Conservation (phyloP, 768 basidiomycete genomes). For the Dacryopinax spathularia region DNA sequence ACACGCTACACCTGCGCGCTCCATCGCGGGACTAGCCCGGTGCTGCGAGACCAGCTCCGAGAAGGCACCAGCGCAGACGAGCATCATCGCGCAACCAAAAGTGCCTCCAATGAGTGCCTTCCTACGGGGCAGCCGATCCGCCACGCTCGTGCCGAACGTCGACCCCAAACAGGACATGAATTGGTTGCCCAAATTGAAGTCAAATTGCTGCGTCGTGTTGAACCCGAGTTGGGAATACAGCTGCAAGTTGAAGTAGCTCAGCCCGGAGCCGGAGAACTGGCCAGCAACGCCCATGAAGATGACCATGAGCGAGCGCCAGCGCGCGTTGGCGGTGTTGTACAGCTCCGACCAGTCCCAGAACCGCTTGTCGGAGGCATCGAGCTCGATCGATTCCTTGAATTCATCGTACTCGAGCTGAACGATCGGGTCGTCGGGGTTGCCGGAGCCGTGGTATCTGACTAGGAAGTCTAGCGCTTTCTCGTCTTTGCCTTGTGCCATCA, state of each 20-base stretch:
- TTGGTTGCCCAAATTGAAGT: conserved; percentile 24
- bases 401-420: conserved; percentile 15
- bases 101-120: conserved; percentile 24
- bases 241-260: conserved; percentile 29
- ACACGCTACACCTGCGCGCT: conserved; percentile 23
- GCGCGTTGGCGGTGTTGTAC: conserved; percentile 33
- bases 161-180: conserved; percentile 24
- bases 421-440: conserved; percentile 12
- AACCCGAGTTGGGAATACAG: conserved; percentile 9
- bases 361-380: conserved; percentile 17
- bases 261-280: conserved; percentile 43
- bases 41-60: conserved; percentile 11
- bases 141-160: conserved; percentile 20
- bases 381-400: conserved; percentile 15
- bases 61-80: conserved; percentile 18
- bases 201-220: conserved; percentile 20
- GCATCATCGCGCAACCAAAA: conserved; percentile 17
- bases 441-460: conserved; percentile 16
- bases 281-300: conserved; percentile 43
- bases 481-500: conserved; percentile 11
- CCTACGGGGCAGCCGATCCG: conserved; percentile 22
- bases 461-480: conserved; percentile 15
- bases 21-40: conserved; percentile 13
- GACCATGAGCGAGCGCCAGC: conserved; percentile 36
- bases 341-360: conserved; percentile 18